Evolutionary conservation across 768 basidiomycete species (phyloP), one percentile per base, ranked within the genome.

Genomic region (Termitomyces sp.): DNA sequence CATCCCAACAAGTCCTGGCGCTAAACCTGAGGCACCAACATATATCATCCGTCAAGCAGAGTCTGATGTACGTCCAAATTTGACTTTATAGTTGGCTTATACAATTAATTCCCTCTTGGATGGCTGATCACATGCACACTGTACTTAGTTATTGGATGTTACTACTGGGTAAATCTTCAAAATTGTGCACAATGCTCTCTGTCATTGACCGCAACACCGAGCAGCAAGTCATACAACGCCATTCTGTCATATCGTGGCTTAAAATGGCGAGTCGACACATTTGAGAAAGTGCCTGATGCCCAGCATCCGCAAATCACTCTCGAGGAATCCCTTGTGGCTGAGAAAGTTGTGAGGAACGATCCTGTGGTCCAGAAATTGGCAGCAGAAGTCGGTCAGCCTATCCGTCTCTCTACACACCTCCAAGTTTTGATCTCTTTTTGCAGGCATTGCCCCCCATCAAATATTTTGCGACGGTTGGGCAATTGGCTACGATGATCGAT

Each of bases 401-500:
- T 28, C 16, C n/a, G 18, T 47, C 20, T 44, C 1, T 46, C 32
- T 26, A 18, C 5, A 6, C 4, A 3, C 28, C 10, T 33, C 1
- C 35, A 10, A 18, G 13, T 23, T 43, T 18, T 5, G 32, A 18
- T 32, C 50, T 47, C 35, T 44, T 8, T 20, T 30, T 63, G 1
- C 69, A 91, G 89, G 90, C n/a, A 71, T 93, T 52, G 68, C 77
- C 5, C 83, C 86, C 3, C 78, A 92, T 30, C 84, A 93, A 70
- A 83, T 93, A 9, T 78, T 71, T 58, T 88, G 88, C 52, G 93
- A 95, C 60, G 93, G 93, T 2, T 98, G 95, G 95, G 84, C 89
- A 0, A 87, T 98, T 62, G 95, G 95, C 40, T 91, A 88, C 63
- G 95, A 98, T 64, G 86, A 86, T 23, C 86, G 95, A 13, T 97